phyloP scores from a whole-genome alignment of 352 stramenopile species.

The Globisporangium radiosum region DNA sequence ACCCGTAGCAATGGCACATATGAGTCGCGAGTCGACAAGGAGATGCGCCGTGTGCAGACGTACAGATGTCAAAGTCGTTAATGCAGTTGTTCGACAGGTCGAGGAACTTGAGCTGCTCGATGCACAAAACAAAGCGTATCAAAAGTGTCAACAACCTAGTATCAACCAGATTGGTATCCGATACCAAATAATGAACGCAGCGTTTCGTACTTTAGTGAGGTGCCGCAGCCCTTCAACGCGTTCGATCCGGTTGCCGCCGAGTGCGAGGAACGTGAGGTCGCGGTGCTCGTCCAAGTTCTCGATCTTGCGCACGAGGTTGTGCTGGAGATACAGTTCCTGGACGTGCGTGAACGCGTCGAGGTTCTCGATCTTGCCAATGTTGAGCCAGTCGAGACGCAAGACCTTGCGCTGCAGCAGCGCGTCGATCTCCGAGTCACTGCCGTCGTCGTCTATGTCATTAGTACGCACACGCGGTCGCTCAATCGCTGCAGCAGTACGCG shows the following conservation, averaged over 20 bases:
- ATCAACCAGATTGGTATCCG: no score
- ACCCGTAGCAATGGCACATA: neutral
- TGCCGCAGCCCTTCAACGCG: constrained; percentile 53
- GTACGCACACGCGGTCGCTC: neutral
- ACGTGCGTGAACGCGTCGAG: constrained; percentile 69
- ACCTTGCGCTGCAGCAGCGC: constrained; percentile 45
- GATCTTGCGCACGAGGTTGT: constrained; percentile 59
- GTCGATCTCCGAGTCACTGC: constrained; percentile 25
- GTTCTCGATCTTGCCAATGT: constrained; percentile 67
- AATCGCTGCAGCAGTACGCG: constrained; percentile 6
- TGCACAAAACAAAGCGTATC: neutral
- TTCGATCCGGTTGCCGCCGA: constrained; percentile 59
- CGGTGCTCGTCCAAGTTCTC: constrained; percentile 56
- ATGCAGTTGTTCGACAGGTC: constrained; percentile 76
- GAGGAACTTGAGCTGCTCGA: constrained; percentile 58
- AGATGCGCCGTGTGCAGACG: neutral
- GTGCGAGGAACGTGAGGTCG: constrained; percentile 51
- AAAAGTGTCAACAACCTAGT: no score
- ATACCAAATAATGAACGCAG: constrained; percentile 2
- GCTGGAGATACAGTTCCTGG: constrained; percentile 71
- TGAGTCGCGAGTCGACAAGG: no score
- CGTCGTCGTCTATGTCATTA: constrained; percentile 7
- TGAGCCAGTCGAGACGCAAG: constrained; percentile 66
- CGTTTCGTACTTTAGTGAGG: constrained; percentile 37
- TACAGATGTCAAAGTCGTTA: constrained; percentile 54